Percentiles rank a stretch among this genome's conserved stretches.
Conservation (phyloP, 129 eudicot species). For the Lactuca sativa region DNA sequence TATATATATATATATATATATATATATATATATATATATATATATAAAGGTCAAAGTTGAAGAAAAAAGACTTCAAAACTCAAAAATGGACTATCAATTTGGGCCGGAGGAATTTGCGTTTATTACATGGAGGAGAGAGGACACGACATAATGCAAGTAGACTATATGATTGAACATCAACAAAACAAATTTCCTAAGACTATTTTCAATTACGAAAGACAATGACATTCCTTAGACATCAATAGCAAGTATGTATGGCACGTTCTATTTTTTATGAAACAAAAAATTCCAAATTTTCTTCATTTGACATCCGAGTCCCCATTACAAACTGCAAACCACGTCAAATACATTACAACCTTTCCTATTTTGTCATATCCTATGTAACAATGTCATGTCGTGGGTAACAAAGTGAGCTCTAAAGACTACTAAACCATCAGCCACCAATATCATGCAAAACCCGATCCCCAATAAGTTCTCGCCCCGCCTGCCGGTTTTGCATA, state of each 20-base stretch:
- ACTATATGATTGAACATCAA: no score
- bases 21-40: no score
- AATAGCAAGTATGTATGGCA: not conserved
- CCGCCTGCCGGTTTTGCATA: constrained; percentile 43
- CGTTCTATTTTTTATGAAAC: not conserved
- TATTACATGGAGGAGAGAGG: no score
- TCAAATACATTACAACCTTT: not conserved
- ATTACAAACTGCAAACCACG: not conserved
- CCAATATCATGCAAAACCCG: constrained; percentile 55
- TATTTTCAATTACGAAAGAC: not conserved
- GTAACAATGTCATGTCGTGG: no score
- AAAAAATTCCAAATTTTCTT: no score
- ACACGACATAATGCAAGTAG: no score
- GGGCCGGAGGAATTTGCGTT: no score
- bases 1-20: no score
- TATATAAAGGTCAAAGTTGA: no score
- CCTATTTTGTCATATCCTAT: not conserved
- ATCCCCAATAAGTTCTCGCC: constrained; percentile 40
- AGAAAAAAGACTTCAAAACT: no score
- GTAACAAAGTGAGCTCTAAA: not conserved
- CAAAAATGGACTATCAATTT: no score
- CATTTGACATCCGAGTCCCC: not conserved
- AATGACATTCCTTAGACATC: not conserved
- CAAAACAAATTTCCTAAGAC: no score
- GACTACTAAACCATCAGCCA: constrained; percentile 36